Base-by-base conservation (phyloP, 2,329 filamentous ascomycete genomes). In the Huntiella bhutanensis region DNA sequence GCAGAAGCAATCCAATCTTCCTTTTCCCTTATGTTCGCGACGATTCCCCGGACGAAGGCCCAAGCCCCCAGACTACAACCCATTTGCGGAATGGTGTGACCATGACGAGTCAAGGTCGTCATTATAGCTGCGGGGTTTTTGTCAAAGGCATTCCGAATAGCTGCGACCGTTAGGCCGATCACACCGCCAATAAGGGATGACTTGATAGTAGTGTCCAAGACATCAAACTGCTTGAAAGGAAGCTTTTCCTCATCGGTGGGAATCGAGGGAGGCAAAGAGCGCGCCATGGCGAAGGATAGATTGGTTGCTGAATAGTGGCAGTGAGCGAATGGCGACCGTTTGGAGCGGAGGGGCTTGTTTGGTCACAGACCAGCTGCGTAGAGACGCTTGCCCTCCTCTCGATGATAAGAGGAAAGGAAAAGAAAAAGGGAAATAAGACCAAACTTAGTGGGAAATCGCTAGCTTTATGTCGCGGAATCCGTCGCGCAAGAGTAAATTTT, bases 1-100 rank as follows among this genome's bases (percentile, higher is more conserved):
- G 75, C 73, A 47, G 77, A 67, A 62, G 87, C 91, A 65, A 73
- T 80, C 53, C 70, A 67, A 59, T 94, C 87, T 49, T 94, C 75
- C 66, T 81, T 85, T 63, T 86, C 71, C 57, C 86, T 79, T 53
- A 95, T 67, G 65, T 95, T 95, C 61, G 84, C 83, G 40, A 80
- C 71, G 43, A 83, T 81, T 55, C 71, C 73, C 55, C 73, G 78
- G 55, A 78, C 71, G 67, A 95, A 94, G 56, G 75, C 72, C 63
- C 85, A 93, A 51, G 79, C 71, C 56, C 75, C 77, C 57, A 82
- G 82, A 62, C 56, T 58, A 45, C 60, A 59, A 41, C 48, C 47
- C 43, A 51, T 41, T 33, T 41, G 43, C n/a, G 47, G 80, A 58
- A 88, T 81, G 43, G 80, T 80, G 57, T 78, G 69, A 53, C 86